Base-by-base conservation (phyloP, 139 green algal genomes). In the Diplosphaera chodatii region DNA sequence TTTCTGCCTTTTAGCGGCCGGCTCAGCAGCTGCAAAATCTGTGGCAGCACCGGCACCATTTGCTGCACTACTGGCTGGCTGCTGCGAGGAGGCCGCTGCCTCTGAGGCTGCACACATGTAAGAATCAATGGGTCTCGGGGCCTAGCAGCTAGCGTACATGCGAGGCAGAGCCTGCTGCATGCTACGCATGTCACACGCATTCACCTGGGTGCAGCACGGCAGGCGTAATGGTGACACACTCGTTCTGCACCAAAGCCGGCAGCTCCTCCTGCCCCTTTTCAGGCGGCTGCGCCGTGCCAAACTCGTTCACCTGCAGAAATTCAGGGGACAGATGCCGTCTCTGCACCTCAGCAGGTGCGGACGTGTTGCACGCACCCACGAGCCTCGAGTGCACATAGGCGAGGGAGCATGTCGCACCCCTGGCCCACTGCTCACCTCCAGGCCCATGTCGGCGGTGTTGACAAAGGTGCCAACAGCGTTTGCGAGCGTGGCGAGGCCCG, bases 381-480 rank as follows among this genome's bases (percentile, higher is more conserved):
- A n/a, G n/a, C n/a, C n/a, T n/a, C n/a, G n/a, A n/a, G n/a, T n/a
- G n/a, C n/a, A n/a, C n/a, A n/a, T n/a, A n/a, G n/a, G n/a, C n/a
- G n/a, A n/a, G n/a, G n/a, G n/a, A n/a, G n/a, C n/a, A n/a, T n/a
- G n/a, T n/a, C n/a, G n/a, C n/a, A n/a, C n/a, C n/a, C n/a, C n/a
- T n/a, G n/a, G 64, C 31, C 3, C 64, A 69, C 4, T n/a, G 5
- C 2, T 31, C 5, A 72, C 40, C 22, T 71, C 31, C 1, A 87
- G 59, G 30, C 67, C 74, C 2, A 81, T 63, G 30, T 79, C 70
- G 0, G 41, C 32, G 32, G 74, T 66, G 64, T 82, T 80, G 25
- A 88, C 63, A 63, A 84, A 87, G n/a, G 78, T 84, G 55, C 75
- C 66, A 55, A 87, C 77, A 16, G 73, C 78, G 65, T 69, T 76